A percentile compares a stretch with the other conserved stretches of the same genome.
phyloP scores from a whole-genome alignment of 768 basidiomycete species.

The Porphyrellus cyaneotinctus region DNA sequence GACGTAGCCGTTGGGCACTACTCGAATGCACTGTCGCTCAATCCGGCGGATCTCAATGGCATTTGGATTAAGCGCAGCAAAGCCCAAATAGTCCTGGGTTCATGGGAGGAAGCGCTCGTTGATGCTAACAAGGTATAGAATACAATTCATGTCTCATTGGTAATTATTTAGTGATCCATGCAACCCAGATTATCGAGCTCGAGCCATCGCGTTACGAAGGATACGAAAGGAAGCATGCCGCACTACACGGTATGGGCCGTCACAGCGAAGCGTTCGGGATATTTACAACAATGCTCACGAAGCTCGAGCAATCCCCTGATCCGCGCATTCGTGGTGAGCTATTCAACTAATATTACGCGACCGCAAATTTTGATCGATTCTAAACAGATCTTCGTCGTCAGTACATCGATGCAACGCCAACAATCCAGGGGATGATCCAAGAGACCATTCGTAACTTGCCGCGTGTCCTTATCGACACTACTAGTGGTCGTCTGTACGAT shows the following conservation, averaged over 20 bases:
- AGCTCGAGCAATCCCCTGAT: background rate
- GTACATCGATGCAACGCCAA: background rate
- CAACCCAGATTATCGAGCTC: conserved; percentile 4
- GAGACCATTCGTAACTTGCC: background rate
- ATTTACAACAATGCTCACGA: conserved; percentile 1
- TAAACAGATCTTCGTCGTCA: background rate
- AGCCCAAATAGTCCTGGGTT: background rate
- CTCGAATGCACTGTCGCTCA: background rate
- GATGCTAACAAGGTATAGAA: conserved; percentile 8
- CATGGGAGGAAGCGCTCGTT: background rate
- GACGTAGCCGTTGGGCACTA: background rate
- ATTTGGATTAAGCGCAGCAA: conserved; percentile 9
- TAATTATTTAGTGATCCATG: background rate
- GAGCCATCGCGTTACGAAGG: background rate
- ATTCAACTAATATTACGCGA: background rate
- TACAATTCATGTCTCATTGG: too few species aligned
- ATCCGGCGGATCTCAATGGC: rapidly evolving
- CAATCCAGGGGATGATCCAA: background rate
- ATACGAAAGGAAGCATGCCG: conserved; percentile 1
- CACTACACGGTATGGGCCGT: background rate
- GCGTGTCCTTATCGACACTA: conserved; percentile 2
- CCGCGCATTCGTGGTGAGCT: background rate
- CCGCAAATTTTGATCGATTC: background rate
- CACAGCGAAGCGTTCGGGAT: background rate
- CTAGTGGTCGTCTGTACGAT: conserved; percentile 7